These are phyloP conservation scores for Exophiala spinifera DNA, from an alignment of 2,329 filamentous ascomycete genomes.

Conservation along the genomic window DNA sequence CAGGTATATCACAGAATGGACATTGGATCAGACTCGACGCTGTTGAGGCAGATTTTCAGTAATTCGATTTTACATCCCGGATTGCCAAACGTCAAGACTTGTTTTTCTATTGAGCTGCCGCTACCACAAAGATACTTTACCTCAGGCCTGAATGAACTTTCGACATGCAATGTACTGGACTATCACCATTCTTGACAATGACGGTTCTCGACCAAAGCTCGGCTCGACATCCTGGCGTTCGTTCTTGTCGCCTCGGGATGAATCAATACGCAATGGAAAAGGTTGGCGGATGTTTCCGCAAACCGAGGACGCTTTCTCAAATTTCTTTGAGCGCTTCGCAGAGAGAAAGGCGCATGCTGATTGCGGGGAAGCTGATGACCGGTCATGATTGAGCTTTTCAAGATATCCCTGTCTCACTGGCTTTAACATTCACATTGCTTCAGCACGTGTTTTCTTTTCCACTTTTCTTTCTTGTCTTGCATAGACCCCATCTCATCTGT, in stretches of 20 bases:
- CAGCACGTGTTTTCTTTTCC: conserved; percentile 1
- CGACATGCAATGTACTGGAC: neutral
- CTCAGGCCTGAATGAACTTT: neutral
- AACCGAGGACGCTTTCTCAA: neutral
- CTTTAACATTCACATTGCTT: neutral
- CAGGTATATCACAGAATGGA: conserved; percentile 6
- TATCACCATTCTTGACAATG: neutral
- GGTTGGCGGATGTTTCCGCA: neutral
- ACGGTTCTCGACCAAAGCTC: no score
- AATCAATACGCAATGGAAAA: neutral
- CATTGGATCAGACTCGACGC: neutral
- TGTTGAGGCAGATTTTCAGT: conserved; percentile 9
- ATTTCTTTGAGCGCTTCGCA: neutral
- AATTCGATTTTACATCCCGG: neutral
- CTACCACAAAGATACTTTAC: neutral
- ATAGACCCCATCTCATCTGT: conserved; percentile 11
- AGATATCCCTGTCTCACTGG: conserved; percentile 19
- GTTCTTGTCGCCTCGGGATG: neutral
- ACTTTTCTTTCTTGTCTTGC: conserved; percentile 21
- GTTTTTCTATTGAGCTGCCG: neutral
- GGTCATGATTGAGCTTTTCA: conserved; percentile 23
- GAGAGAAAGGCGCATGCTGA: neutral
- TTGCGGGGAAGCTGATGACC: conserved; percentile 7
- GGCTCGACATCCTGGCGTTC: no score
- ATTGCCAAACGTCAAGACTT: neutral